Base-by-base conservation (phyloP, 179 eudicot species). In the Spergularia azorica region DNA sequence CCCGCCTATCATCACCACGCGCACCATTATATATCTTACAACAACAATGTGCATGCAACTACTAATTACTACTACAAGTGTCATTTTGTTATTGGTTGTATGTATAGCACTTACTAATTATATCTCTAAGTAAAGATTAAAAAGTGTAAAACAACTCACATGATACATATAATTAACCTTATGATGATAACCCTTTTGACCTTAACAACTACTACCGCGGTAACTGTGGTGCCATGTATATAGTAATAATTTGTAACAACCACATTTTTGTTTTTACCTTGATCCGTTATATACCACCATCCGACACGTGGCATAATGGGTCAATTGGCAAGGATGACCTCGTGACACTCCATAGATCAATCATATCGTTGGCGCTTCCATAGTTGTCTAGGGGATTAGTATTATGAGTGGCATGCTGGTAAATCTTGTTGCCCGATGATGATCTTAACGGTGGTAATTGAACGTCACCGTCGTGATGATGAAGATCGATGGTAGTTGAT, bases 271-370 rank as follows among this genome's bases (percentile, higher is more conserved):
- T 72, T 20, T 36, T 66, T 56, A 10, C 14, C 65, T 13, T 60
- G 61, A 77, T 72, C 78, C 38, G 73, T 76, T 76, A 79, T 76
- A 79, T 67, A 63, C 74, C 65, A 56, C 20, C 55, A 12, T 76
- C 73, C 17, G 82, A 76, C 77, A 73, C 80, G 85, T 79, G 81
- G 77, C 83, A 79, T 26, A 84, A 73, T 32, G 81, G 82, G 80
- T 82, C 78, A 73, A 72, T 72, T 10, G 61, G 58, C 55, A 79
- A 74, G 17, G 81, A 61, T 48, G 79, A 54, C 63, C 67, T 65
- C 36, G 78, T 76, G 67, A 85, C 78, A 57, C 82, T 85, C 88
- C 88, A 85, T 5, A 85, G 74, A 76, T 84, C 54, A 62, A 79
- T 79, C 12, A 78, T 76, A 20, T 81, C 84, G 21, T 54, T 52